Evolutionary conservation across 2,329 filamentous ascomycete genomes (phyloP), one percentile per base, ranked within the genome.

Genomic region (Aphanoascus verrucosus): DNA sequence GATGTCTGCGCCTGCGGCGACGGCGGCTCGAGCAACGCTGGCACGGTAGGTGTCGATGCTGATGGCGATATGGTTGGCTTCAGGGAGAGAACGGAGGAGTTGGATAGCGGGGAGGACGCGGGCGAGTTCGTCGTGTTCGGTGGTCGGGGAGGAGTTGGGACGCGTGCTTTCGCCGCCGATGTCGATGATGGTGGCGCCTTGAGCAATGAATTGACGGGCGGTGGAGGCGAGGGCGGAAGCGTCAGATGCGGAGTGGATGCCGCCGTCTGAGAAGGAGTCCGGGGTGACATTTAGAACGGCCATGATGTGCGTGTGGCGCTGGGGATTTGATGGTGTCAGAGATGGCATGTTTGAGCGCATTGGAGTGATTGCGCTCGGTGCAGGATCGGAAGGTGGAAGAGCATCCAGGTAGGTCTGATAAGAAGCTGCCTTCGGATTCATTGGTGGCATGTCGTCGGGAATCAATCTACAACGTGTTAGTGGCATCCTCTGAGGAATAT

Each of bases 251-350:
- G 72, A 70, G 67, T 89, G 79, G 7, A 74, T 64, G 7, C 89
- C 89, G 51, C 89, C 91, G 65, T 97, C 90, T 0, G 91, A 97
- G 73, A 98, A 98, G 8, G 91, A 97, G 71, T 98, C 91, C 0
- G 91, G 91, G 0, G 93, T 97, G 50, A 94, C 73, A 69, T 98
- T 98, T 44, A 97, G 76, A 58, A 98, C 94, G 52, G 86, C 87
- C 93, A 98, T 98, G 60, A 96, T 72, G 44, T 82, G 81, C 0
- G 91, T 96, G 51, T 73, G 75, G 46, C 83, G 79, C 44, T 63
- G 65, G 0, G 72, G 67, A 56, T 76, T 74, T 5, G 76, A 70
- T 15, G 86, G 76, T 49, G 80, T 79, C 38, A 93, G 70, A 0
- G 81, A 73, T 9, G 75, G 68, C 37, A 77, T 62, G 20, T 55